Conservation (phyloP, 2,329 filamentous ascomycete species). For the Talaromyces rugulosus region DNA sequence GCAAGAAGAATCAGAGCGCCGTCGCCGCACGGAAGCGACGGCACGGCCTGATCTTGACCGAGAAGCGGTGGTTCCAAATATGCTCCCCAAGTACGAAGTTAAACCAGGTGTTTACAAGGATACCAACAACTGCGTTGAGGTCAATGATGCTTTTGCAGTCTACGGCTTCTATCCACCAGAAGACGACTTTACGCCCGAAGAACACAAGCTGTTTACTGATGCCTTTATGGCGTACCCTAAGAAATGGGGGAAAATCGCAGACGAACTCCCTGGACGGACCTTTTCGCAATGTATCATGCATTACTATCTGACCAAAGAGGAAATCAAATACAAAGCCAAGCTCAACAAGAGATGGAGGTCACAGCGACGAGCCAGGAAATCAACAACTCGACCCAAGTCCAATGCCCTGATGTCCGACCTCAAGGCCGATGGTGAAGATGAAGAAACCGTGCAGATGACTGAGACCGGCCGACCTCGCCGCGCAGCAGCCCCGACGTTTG, state of each 20-base stretch:
- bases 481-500: conserved; percentile 49
- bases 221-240: conserved; percentile 47
- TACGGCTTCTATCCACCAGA: conserved; percentile 43
- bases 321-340: conserved; percentile 48
- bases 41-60: conserved; percentile 41
- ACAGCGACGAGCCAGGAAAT: conserved; percentile 35
- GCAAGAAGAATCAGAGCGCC: conserved; percentile 44
- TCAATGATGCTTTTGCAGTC: conserved; percentile 36
- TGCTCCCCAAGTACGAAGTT: conserved; percentile 40
- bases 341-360: conserved; percentile 44
- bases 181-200: conserved; percentile 46
- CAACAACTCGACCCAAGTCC: conserved; percentile 38
- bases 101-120: conserved; percentile 42
- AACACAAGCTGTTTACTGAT: conserved; percentile 44
- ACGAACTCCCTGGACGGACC: conserved; percentile 41
- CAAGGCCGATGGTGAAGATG: conserved; percentile 42
- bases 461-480: conserved; percentile 48
- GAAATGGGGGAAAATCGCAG: conserved; percentile 50
- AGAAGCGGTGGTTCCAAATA: conserved; percentile 46
- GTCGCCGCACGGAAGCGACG: conserved; percentile 40
- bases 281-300: conserved; percentile 49
- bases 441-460: conserved; percentile 42
- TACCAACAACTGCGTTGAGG: conserved; percentile 41
- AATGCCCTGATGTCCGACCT: conserved; percentile 47
- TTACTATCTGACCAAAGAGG: conserved; percentile 49